Evolutionary conservation across 768 basidiomycete genomes (phyloP), one percentile per base, ranked within the genome.

Genomic region (Xanthoconium stramineum): DNA sequence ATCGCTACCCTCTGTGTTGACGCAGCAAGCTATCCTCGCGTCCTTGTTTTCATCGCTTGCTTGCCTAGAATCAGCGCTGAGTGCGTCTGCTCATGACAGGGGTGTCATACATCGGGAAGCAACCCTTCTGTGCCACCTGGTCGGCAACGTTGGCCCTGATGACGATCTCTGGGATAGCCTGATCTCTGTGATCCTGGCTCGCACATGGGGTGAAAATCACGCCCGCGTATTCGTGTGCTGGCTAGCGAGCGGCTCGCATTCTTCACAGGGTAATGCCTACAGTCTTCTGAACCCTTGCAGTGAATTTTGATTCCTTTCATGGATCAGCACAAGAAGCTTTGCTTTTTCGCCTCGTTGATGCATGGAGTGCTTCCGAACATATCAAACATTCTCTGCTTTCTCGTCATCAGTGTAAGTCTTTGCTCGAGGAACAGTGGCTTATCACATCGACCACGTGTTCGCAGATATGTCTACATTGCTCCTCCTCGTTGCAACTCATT

Each of bases 351-450:
- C 69, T 82, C 1, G 65, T 90, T 8, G 81, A 83, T 6, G 66
- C 78, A 0, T 98, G 96, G 96, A 78, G 87, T 5, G 80, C 85
- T 24, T 71, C 83, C 2, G 88, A 88, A 45, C 88, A 94, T 64
- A 78, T 97, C 65, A 89, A 84, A 58, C 88, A 89, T 68, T 91
- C 92, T 0, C 72, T 90, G 24, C 75, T 93, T 8, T 80, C 83
- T 20, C 79, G 80, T 19, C 93, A 96, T 72, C 83, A 75, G 51
- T 91, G 92, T 93, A 71, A 58, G 88, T 76, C 32, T 45, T 44
- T n/a, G 29, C 19, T 44, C 42, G 15, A 53, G 19, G 20, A 56
- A 35, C n/a, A 51, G 9, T 19, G 15, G 36, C 32, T 50, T 7
- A 17, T 28, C 46, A 46, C 38, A 46, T 30, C 32, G 43, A 53